phyloP scores from a whole-genome alignment of 2,329 filamentous ascomycete species.

The Pezizomycotina sp. region DNA sequence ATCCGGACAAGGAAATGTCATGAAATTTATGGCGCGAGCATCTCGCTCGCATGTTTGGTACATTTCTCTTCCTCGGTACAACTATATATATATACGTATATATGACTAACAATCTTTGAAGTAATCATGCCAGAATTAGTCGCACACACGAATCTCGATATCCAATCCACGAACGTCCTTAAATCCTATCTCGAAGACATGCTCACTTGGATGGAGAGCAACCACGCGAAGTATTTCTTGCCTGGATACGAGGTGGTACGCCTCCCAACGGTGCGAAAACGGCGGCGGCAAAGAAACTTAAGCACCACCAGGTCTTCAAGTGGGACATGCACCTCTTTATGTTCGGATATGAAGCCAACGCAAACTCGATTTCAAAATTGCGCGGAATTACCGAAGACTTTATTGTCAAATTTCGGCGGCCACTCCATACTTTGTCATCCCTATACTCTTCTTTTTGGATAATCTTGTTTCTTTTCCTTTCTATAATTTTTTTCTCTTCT shows the following conservation, averaged over 20 bases:
- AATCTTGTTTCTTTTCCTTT: background rate
- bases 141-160: conserved; percentile 95
- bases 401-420: background rate
- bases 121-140: conserved; percentile 84
- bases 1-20: conserved; percentile 43
- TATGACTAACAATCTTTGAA: conserved; percentile 29
- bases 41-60: conserved; percentile 74
- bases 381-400: background rate
- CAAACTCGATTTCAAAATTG: background rate
- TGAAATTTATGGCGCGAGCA: conserved; percentile 92
- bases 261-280: conserved; percentile 49
- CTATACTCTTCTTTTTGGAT: background rate
- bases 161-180: conserved; percentile 71
- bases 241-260: conserved; percentile 61
- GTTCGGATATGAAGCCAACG: background rate
- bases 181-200: conserved; percentile 80
- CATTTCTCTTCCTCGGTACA: conserved; percentile 26
- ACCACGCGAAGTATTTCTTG: conserved; percentile 61
- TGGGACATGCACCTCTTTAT: background rate
- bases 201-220: conserved; percentile 65
- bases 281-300: conserved; percentile 51
- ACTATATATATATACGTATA: background rate
- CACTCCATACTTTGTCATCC: background rate
- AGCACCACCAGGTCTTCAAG: background rate
- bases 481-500: background rate